Percentiles rank a stretch among this genome's conserved stretches.
Conservation (phyloP, 805 yeast species). For the Ogataea parapolymorpha region DNA sequence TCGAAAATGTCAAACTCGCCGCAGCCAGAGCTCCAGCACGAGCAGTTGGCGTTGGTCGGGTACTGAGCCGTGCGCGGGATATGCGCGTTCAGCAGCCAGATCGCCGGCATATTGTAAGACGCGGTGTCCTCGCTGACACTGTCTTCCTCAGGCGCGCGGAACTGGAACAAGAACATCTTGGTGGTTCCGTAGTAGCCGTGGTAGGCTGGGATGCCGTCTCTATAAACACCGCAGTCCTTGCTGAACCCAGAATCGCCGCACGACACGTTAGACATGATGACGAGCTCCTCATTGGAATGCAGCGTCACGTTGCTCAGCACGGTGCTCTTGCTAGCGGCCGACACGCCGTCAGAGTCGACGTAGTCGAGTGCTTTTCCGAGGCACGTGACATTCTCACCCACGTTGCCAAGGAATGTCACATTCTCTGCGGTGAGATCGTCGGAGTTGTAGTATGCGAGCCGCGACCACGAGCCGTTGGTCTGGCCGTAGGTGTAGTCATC, state of each 20-base stretch:
- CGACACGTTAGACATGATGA: constrained; percentile 54
- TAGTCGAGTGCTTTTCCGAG: constrained; percentile 66
- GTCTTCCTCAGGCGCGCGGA: constrained; percentile 60
- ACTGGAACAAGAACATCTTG: constrained; percentile 72
- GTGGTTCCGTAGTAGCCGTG: constrained; percentile 66
- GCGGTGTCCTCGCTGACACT: constrained; percentile 32
- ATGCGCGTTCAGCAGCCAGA: constrained; percentile 68
- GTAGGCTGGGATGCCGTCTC: constrained; percentile 70
- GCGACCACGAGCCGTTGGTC: constrained; percentile 49
- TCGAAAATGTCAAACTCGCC: constrained; percentile 80
- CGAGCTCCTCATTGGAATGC: constrained; percentile 56
- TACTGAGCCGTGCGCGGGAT: constrained; percentile 76
- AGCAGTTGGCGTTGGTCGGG: constrained; percentile 56
- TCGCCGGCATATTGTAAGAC: constrained; percentile 65
- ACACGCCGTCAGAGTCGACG: constrained; percentile 55
- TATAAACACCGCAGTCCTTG: constrained; percentile 71
- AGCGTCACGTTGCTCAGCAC: constrained; percentile 47
- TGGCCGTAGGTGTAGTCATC: constrained; percentile 37
- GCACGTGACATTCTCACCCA: constrained; percentile 60
- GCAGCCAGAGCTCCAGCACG: constrained; percentile 76
- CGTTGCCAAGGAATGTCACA: constrained; percentile 64
- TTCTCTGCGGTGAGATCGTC: constrained; percentile 48
- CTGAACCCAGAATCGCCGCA: constrained; percentile 54
- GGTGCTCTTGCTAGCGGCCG: constrained; percentile 44
- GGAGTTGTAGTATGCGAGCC: constrained; percentile 59